Evolutionary conservation across 208 protist genomes (phyloP).

Genomic region (Herpetomonas samuelpessoai): DNA sequence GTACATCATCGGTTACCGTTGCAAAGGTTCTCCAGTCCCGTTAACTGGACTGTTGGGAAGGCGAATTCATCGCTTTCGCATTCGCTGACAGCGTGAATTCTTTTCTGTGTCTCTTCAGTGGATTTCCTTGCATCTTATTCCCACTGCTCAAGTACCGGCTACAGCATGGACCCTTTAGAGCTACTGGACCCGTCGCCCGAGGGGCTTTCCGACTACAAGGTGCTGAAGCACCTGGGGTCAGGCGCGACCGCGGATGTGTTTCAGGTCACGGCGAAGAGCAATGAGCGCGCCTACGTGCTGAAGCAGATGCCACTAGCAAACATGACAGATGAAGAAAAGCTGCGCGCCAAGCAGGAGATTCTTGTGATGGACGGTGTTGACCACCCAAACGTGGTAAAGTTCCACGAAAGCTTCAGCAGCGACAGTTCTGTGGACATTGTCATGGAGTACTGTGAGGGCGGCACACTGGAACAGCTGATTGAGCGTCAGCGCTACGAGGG

Average conservation of each 20-base stretch:
- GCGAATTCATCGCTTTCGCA: no score
- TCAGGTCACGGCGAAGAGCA: conserved; percentile 48
- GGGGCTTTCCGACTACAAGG: conserved; percentile 54
- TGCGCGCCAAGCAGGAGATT: conserved; percentile 81
- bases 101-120: conserved; percentile 6
- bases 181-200: conserved; percentile 29
- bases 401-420: conserved; percentile 79
- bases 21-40: no score
- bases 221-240: conserved; percentile 64
- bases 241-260: conserved; percentile 73
- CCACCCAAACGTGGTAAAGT: conserved; percentile 90
- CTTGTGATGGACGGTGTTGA: conserved; percentile 85
- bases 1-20: no score
- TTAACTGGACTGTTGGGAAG: no score
- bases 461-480: conserved; percentile 86
- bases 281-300: conserved; percentile 64
- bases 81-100: conserved; percentile 11
- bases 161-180: neutral
- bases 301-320: conserved; percentile 81
- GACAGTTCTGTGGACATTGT: conserved; percentile 78
- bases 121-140: neutral
- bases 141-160: neutral
- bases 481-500: conserved; percentile 66
- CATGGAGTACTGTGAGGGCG: conserved; percentile 89
- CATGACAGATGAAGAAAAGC: conserved; percentile 68